Evolutionary conservation across 352 stramenopile genomes (phyloP), one percentile per base, ranked within the genome.

Genomic region (Phytopythium kandeliae): DNA sequence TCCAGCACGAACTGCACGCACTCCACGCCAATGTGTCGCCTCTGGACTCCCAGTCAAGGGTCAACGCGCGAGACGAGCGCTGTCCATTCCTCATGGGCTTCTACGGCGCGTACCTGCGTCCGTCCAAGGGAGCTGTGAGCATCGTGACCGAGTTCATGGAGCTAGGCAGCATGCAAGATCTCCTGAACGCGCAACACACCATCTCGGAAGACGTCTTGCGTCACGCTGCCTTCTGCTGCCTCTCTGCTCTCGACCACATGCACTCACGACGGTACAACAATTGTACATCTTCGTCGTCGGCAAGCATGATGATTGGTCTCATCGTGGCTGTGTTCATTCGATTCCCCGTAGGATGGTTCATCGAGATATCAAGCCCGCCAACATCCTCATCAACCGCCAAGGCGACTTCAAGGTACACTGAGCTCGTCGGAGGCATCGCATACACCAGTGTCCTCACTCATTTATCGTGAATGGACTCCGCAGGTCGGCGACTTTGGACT

Each of bases 71-170:
- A 7, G 40, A 17, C 8, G 35, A 41, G 4, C 49, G 58, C 4
- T 91, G 86, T 55, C 86, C 83, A 8, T 92, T 89, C 49, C 67
- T 96, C 4, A 84, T 97, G n/a, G 67, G 69, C 2, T 97, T 97
- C 58, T 92, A 95, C 46, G 88, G 90, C 17, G 89, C 86, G 9
- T 97, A 92, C 53, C 57, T 88, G 9, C 87, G 83, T 22, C 73
- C 81, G 9, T 60, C 83, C 0, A 77, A 85, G 45, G 78, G 80
- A 24, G 79, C 71, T 0, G 71, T 97, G 26, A 89, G 72, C 24
- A 87, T 97, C 22, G 86, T 95, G 37, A 92, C 97, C 74, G 89
- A 97, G 57, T 97, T 96, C 40, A 97, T 97, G 89, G 81, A 97
- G 44, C 81, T 87, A 52, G 89, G 89, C 17, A 95, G 81, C 36